phyloP scores from a whole-genome alignment of 768 basidiomycete species.

The Serendipita sp. region DNA sequence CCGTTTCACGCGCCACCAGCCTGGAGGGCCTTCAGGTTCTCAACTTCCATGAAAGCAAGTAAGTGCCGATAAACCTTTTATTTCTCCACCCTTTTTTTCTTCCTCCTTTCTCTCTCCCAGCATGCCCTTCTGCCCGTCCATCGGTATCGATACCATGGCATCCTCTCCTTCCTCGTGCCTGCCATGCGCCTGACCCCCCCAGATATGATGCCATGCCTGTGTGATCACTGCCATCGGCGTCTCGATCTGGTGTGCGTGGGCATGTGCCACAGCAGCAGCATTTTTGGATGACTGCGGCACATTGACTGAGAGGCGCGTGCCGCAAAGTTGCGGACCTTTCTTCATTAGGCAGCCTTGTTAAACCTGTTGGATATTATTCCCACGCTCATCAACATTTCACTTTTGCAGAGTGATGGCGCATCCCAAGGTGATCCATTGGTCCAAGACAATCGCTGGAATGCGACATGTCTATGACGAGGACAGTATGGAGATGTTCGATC shows the following conservation, averaged over 20 bases:
- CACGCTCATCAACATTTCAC: too few relatives aligned
- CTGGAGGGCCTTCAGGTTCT: constrained; percentile 14
- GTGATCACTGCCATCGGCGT: too few relatives aligned
- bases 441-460: neutral
- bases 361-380: neutral
- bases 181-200: neutral
- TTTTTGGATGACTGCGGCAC: too few relatives aligned
- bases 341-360: neutral
- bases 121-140: too few relatives aligned
- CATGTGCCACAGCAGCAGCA: too few relatives aligned
- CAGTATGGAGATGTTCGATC: neutral
- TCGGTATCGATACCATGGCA: too few relatives aligned
- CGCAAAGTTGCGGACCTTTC: neutral
- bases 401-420: neutral
- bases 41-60: constrained; percentile 13
- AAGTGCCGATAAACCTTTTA: neutral
- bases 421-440: neutral
- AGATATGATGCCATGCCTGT: neutral
- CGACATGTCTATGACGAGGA: neutral
- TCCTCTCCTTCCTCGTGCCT: neutral
- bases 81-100: too few relatives aligned
- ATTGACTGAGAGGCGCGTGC: too few relatives aligned
- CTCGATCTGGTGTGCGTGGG: too few relatives aligned
- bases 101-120: too few relatives aligned
- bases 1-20: constrained; percentile 14